Evolutionary conservation across 2,329 filamentous ascomycete genomes (phyloP), one percentile per base, ranked within the genome.

Genomic region (Drechslerella coelobrocha): DNA sequence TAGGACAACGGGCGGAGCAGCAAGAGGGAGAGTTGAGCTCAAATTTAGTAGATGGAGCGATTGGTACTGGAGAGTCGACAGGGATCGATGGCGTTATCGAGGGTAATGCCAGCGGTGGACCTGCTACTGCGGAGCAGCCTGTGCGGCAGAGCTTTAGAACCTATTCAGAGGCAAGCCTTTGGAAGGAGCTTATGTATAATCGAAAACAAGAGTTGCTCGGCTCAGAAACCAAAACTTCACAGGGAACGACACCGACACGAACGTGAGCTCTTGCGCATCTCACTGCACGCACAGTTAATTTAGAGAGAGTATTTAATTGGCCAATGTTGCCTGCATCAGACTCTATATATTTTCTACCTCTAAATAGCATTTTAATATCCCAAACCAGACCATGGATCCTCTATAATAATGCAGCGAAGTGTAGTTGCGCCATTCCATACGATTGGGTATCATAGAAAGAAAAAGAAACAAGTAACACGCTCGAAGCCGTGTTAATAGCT

Each of bases 401-500:
- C 29, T 61, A 51, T 34, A 60, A 27, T 10, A 14, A 6, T 39
- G 19, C 17, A 29, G 43, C 39, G 29, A 24, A 43, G 43, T 61
- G 29, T 17, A 54, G 31, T 47, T 27, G 39, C 59, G 59, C 59
- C 53, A 19, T 19, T 41, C 39, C n/a, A 47, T 54, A 34, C 48
- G 29, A 24, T n/a, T 41, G 65, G 59, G 66, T 69, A 69, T 69
- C 62, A 60, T 60, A 50, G 60, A 37, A 31, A 54, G 45, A 41
- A 24, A 34, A 6, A 9, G 19, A 34, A 31, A 50, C 3, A 50
- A 21, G 6, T 4, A 19, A 24, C 7, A 8, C 23, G 45, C 10
- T 41, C 39, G 19, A 43, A 55, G 34, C 41, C 48, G 29, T 55
- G 21, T n/a, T n/a, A n/a, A n/a, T n/a, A n/a, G n/a, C n/a, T n/a